Percentiles rank a stretch among this genome's conserved stretches.
Conservation (phyloP, 495 filamentous ascomycete genomes). For the Xylaria palmicola region DNA sequence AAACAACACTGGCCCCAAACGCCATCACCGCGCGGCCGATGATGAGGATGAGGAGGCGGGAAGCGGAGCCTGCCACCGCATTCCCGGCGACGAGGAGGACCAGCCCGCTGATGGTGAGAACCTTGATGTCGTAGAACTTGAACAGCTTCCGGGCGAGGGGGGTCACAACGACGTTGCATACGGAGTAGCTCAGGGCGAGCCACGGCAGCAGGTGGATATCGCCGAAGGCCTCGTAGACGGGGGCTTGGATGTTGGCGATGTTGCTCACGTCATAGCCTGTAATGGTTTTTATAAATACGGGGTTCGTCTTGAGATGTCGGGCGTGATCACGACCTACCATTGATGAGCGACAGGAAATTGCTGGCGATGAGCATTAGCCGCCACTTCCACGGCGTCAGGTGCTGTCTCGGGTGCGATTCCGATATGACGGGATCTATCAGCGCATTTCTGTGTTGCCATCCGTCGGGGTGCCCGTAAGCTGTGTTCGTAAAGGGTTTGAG, state of each 20-base stretch:
- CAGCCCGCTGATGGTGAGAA: constrained; percentile 47
- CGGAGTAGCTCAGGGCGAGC: constrained; percentile 39
- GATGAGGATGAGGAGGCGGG: constrained; percentile 50
- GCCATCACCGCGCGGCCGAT: constrained; percentile 44
- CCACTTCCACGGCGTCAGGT: constrained; percentile 7
- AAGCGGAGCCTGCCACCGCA: constrained; percentile 53
- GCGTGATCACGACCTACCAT: neutral
- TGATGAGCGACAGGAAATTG: constrained; percentile 8
- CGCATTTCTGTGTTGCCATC: constrained; percentile 6
- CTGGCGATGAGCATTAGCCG: neutral
- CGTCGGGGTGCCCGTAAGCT: neutral
- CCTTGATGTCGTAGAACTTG: constrained; percentile 52
- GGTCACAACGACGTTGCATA: constrained; percentile 45
- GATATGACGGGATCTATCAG: constrained; percentile 1
- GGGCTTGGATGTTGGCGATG: constrained; percentile 13
- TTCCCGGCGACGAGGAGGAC: constrained; percentile 51
- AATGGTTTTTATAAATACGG: neutral
- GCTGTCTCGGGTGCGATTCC: constrained; percentile 9
- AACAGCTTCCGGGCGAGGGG: constrained; percentile 45
- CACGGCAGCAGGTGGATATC: constrained; percentile 25
- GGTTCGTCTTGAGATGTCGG: too few relatives aligned
- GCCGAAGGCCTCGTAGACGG: constrained; percentile 22
- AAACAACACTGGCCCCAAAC: constrained; percentile 48
- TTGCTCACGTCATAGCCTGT: constrained; percentile 18
- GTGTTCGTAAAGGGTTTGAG: neutral